Conservation (phyloP, 2,329 filamentous ascomycete species). For the Didymella segeticola region DNA sequence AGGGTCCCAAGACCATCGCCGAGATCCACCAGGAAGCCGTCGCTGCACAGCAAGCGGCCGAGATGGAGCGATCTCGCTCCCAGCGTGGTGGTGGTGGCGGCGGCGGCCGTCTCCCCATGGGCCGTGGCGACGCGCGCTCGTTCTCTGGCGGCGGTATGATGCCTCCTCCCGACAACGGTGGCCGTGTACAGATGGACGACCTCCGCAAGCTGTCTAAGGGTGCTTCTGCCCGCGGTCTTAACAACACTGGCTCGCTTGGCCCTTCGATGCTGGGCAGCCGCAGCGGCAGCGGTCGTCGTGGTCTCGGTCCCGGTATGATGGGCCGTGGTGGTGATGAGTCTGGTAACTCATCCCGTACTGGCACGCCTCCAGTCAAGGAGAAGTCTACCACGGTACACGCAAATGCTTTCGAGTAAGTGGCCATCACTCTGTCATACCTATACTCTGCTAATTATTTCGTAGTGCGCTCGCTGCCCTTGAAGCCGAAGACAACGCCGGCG, state of each 20-base stretch:
- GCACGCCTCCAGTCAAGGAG: constrained; percentile 77
- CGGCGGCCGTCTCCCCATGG: constrained; percentile 72
- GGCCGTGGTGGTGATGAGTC: constrained; percentile 79
- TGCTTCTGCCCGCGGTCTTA: constrained; percentile 65
- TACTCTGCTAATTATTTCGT: constrained; percentile 24
- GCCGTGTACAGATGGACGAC: constrained; percentile 90
- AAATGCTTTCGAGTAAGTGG: constrained; percentile 90
- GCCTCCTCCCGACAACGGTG: constrained; percentile 73
- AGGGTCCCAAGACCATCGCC: constrained; percentile 95
- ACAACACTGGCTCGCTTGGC: constrained; percentile 66
- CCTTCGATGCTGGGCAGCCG: constrained; percentile 87
- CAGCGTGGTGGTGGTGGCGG: constrained; percentile 74
- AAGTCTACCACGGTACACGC: constrained; percentile 70
- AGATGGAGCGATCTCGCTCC: constrained; percentile 65
- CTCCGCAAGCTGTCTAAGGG: constrained; percentile 77
- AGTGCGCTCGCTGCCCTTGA: constrained; percentile 63
- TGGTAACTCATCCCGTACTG: constrained; percentile 84
- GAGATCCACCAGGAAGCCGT: constrained; percentile 86
- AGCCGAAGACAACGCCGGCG: constrained; percentile 64
- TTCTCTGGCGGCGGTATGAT: constrained; percentile 76
- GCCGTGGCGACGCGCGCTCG: constrained; percentile 85
- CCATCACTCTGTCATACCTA: neutral
- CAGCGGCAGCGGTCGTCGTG: constrained; percentile 84
- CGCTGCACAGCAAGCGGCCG: constrained; percentile 81
- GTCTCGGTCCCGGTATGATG: constrained; percentile 72